A percentile compares a stretch with the other conserved stretches of the same genome.
phyloP scores from a whole-genome alignment of 2,329 filamentous ascomycete species.

The Aspergillus japonicus region DNA sequence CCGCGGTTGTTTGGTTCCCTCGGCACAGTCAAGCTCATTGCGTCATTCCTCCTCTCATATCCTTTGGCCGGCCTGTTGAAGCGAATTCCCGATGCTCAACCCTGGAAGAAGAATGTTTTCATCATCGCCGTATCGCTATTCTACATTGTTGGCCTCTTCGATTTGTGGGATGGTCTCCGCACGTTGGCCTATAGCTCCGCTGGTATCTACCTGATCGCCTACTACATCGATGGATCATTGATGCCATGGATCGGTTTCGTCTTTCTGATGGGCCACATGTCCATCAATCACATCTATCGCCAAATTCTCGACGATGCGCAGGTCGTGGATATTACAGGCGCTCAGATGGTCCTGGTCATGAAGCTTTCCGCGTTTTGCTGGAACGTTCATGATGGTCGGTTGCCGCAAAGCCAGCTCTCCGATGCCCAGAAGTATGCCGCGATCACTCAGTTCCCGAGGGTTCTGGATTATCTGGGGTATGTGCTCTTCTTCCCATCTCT shows the following conservation, averaged over 20 bases:
- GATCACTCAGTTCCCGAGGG: slow-evolving; percentile 68
- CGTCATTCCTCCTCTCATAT: slow-evolving; percentile 87
- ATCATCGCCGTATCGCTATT: slow-evolving; percentile 78
- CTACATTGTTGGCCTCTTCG: slow-evolving; percentile 90
- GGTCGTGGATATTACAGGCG: slow-evolving; percentile 80
- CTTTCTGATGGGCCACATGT: slow-evolving; percentile 95
- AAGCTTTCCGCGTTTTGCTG: slow-evolving; percentile 96
- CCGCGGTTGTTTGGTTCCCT: neutral
- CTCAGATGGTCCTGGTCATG: slow-evolving; percentile 98
- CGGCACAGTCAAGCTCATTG: slow-evolving; percentile 82
- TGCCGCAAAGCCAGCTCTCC: slow-evolving; percentile 75
- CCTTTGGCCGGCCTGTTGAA: slow-evolving; percentile 87
- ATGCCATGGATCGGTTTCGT: slow-evolving; percentile 98
- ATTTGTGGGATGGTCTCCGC: slow-evolving; percentile 79
- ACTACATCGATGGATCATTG: slow-evolving; percentile 78
- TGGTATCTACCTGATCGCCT: slow-evolving; percentile 79
- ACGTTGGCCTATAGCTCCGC: slow-evolving; percentile 77
- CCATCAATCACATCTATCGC: slow-evolving; percentile 79
- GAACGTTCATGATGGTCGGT: slow-evolving; percentile 91
- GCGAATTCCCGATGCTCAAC: slow-evolving; percentile 79
- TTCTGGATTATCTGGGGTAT: slow-evolving; percentile 84
- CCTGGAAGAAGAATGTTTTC: slow-evolving; percentile 83
- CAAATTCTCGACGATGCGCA: slow-evolving; percentile 68
- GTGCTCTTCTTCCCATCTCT: slow-evolving; percentile 93
- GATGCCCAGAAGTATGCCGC: slow-evolving; percentile 82